Conservation (phyloP, 768 basidiomycete genomes). For the Lentinus brumalis region DNA sequence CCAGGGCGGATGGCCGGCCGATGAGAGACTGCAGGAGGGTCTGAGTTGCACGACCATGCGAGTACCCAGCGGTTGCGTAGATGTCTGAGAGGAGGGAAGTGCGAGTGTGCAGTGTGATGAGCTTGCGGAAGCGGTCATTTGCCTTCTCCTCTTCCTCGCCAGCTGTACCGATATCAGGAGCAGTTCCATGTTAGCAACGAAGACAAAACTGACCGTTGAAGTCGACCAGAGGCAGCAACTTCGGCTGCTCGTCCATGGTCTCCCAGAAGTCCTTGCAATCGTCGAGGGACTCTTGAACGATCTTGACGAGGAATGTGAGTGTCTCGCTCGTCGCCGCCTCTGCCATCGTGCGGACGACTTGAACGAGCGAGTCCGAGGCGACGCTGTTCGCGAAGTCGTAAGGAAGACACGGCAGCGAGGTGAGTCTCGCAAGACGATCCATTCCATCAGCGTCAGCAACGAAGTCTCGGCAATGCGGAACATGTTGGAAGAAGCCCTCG, state of each 20-base stretch:
- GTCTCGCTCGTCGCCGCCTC: constrained; percentile 84
- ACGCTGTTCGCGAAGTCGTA: constrained; percentile 86
- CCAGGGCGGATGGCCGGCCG: constrained; percentile 60
- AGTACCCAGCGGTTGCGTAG: constrained; percentile 80
- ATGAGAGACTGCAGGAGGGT: constrained; percentile 76
- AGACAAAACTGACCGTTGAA: constrained; percentile 37
- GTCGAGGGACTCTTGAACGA: constrained; percentile 69
- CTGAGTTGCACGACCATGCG: constrained; percentile 77
- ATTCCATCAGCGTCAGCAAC: constrained; percentile 74
- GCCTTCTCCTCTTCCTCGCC: constrained; percentile 46
- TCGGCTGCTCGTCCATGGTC: constrained; percentile 52
- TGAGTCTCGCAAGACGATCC: constrained; percentile 70
- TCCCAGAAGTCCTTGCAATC: constrained; percentile 77
- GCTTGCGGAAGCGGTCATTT: constrained; percentile 67
- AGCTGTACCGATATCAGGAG: constrained; percentile 19
- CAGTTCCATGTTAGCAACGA: not conserved
- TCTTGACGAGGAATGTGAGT: constrained; percentile 64
- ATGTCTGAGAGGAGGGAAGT: constrained; percentile 85
- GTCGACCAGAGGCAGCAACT: constrained; percentile 66
- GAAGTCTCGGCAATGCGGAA: constrained; percentile 88
- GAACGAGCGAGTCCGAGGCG: constrained; percentile 84
- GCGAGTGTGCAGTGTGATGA: constrained; percentile 77
- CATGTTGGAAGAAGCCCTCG: constrained; percentile 93
- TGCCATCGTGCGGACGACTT: constrained; percentile 86
- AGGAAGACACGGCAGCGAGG: constrained; percentile 84